Percentiles rank a stretch among this genome's conserved stretches.
phyloP scores from a whole-genome alignment of 2,329 filamentous ascomycete species.

The Neoarthrinium moseri region DNA sequence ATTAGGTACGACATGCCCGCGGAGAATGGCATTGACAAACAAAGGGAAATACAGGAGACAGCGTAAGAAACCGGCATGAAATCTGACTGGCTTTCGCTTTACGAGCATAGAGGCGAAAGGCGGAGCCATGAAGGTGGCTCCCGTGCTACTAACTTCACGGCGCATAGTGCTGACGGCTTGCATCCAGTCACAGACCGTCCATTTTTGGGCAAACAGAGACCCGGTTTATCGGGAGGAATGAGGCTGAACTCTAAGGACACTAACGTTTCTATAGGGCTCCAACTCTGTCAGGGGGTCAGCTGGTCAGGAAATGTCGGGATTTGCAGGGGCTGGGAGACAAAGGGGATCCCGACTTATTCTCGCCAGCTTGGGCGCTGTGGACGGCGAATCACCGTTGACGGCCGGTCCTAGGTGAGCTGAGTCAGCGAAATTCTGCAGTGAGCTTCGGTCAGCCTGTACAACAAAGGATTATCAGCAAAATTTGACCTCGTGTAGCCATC shows the following conservation, averaged over 20 bases:
- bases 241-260: conserved; percentile 4
- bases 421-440: no score
- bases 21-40: neutral
- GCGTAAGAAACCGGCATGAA: conserved; percentile 4
- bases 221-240: conserved; percentile 2
- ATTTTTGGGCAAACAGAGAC: neutral
- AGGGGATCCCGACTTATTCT: neutral
- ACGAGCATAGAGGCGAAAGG: neutral
- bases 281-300: conserved; percentile 1
- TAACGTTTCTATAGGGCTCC: no score
- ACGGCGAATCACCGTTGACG: neutral
- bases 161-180: neutral
- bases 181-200: neutral
- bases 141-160: neutral
- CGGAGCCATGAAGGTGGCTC: no score
- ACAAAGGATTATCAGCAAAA: no score
- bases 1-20: neutral
- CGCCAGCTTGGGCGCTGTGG: neutral
- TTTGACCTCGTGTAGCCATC: no score
- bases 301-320: conserved; percentile 1
- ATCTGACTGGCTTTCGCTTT: neutral
- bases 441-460: no score
- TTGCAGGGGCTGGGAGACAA: neutral
- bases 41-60: neutral
- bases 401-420: no score